Percentiles rank a stretch among this genome's conserved stretches.
Evolutionary conservation across 2,329 filamentous ascomycete genomes (phyloP).

Genomic region (Talaromyces pinophilus): DNA sequence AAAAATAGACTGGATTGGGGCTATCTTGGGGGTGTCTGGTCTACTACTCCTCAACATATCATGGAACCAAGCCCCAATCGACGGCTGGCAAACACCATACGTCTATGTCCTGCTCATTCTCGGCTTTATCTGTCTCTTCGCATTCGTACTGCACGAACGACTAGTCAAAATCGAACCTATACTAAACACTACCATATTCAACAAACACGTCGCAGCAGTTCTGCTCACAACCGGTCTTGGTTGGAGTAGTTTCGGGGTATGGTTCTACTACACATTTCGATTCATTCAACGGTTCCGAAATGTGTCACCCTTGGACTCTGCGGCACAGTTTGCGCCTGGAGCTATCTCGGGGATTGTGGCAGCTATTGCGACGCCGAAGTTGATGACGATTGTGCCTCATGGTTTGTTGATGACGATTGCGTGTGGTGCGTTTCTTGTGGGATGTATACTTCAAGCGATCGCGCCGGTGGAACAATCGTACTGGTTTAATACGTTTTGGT

Average conservation of each 20-base stretch:
- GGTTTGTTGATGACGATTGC: constrained; percentile 36
- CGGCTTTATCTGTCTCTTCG: constrained; percentile 43
- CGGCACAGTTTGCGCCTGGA: constrained; percentile 36
- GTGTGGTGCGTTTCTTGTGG: constrained; percentile 32
- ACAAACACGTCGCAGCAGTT: constrained; percentile 36
- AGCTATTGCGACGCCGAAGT: constrained; percentile 31
- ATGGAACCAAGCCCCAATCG: constrained; percentile 54
- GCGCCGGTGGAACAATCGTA: constrained; percentile 43
- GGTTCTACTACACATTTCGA: constrained; percentile 45
- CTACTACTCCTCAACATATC: constrained; percentile 56
- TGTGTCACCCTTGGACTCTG: constrained; percentile 31
- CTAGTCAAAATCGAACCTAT: constrained; percentile 12
- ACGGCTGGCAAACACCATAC: constrained; percentile 50
- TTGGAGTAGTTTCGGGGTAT: constrained; percentile 46
- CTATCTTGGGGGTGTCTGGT: constrained; percentile 47
- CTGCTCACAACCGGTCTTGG: constrained; percentile 45
- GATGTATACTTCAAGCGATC: constrained; percentile 40
- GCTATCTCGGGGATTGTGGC: constrained; percentile 35
- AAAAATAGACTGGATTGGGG: neutral
- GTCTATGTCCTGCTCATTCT: constrained; percentile 49
- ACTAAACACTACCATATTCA: constrained; percentile 12
- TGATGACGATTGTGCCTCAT: constrained; percentile 29
- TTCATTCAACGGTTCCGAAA: constrained; percentile 32
- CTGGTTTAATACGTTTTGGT: constrained; percentile 38
- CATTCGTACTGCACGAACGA: constrained; percentile 17